Evolutionary conservation across 768 basidiomycete genomes (phyloP).

Genomic region (Lactifluus piperatus): DNA sequence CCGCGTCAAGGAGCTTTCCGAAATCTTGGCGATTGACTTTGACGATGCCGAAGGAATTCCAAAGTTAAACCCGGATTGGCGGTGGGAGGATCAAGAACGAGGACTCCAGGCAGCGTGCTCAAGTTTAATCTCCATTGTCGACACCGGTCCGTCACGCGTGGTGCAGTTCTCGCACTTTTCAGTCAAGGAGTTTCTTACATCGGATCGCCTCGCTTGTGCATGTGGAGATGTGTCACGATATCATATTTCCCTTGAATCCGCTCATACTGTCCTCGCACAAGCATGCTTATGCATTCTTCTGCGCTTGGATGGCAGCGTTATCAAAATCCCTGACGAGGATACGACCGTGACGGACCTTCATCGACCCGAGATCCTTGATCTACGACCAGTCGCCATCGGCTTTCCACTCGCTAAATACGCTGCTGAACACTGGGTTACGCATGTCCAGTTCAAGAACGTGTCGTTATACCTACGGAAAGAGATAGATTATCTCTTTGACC

Average conservation of each 20-base stretch:
- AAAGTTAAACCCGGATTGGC: not conserved
- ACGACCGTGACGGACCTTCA: not conserved
- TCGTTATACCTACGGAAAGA: not conserved
- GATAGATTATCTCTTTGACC: not conserved
- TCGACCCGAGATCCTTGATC: too few relatives aligned
- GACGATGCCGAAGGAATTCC: not conserved
- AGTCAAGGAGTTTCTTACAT: not conserved
- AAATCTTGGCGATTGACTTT: not conserved
- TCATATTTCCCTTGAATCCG: not conserved
- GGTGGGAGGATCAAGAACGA: not conserved
- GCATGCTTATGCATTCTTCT: not conserved
- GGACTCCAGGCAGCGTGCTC: not conserved
- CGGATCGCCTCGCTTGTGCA: not conserved
- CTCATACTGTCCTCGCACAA: not conserved
- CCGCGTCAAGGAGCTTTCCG: not conserved
- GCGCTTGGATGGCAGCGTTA: not conserved
- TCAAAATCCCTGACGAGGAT: not conserved
- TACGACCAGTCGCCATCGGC: too few relatives aligned
- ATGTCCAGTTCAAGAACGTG: not conserved
- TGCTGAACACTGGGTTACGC: not conserved
- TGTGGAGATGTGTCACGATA: not conserved
- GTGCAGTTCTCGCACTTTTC: not conserved
- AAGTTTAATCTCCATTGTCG: not conserved
- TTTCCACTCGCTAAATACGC: not conserved
- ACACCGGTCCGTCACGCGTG: not conserved